These are phyloP conservation scores for Apiotrichum sp. DNA, from an alignment of 1,284 basidiomycete species.

Conservation along the genomic window DNA sequence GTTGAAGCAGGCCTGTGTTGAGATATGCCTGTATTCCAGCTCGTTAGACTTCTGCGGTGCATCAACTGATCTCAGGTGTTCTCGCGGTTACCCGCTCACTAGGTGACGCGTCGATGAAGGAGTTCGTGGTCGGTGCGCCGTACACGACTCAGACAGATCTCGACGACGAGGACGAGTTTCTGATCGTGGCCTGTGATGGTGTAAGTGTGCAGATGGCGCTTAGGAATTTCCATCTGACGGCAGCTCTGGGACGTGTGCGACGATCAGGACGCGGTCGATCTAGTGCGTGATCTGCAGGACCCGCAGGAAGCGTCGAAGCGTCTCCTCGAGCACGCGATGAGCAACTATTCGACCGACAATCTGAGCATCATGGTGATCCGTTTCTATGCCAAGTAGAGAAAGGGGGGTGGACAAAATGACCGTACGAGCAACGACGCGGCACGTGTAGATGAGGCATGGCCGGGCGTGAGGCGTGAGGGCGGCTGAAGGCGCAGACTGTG, in stretches of 20 bases:
- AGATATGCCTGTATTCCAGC: no score
- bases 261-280: constrained; percentile 86
- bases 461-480: no score
- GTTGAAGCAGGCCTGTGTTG: no score
- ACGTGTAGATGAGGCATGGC: no score
- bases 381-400: not conserved
- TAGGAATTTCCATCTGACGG: not conserved
- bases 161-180: constrained; percentile 82
- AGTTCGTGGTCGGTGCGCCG: constrained; percentile 95
- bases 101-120: constrained; percentile 98
- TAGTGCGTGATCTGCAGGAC: constrained; percentile 67
- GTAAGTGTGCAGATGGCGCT: constrained; percentile 53
- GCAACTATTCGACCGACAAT: constrained; percentile 48
- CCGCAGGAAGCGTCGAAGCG: constrained; percentile 74
- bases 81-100: constrained; percentile 92
- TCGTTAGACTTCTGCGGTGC: not conserved
- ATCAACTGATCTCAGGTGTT: constrained; percentile 53
- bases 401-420: no score
- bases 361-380: constrained; percentile 17
- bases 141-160: constrained; percentile 96
- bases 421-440: no score
- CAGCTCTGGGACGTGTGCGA: constrained; percentile 95
- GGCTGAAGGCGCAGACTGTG: not conserved
- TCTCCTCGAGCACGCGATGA: constrained; percentile 78
- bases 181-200: constrained; percentile 96